These are phyloP conservation scores for Golubevia sp. DNA, from an alignment of 1,284 basidiomycete species.

Conservation along the genomic window DNA sequence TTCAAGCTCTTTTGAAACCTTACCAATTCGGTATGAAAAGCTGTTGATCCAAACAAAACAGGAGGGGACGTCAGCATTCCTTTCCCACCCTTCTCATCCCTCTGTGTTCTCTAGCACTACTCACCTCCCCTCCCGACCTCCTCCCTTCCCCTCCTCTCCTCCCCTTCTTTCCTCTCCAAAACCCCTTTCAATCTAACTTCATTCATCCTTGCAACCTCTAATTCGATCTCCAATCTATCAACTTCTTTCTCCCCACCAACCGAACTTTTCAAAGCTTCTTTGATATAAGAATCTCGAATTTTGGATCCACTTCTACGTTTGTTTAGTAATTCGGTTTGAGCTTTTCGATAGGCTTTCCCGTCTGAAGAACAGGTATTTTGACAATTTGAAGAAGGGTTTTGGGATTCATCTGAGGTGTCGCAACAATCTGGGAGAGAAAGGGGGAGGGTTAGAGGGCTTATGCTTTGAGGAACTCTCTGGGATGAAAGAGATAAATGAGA, in stretches of 20 bases:
- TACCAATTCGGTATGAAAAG: conserved; percentile 32
- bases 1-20: conserved; percentile 26
- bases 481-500: no score
- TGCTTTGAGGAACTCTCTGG: no score
- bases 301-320: conserved; percentile 33
- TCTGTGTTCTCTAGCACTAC: conserved; percentile 16
- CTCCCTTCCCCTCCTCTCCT: conserved; percentile 10
- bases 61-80: not conserved
- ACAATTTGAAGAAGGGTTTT: conserved; percentile 26
- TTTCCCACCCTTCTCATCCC: not conserved
- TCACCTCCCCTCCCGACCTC: conserved; percentile 30
- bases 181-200: conserved; percentile 28
- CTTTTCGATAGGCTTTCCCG: conserved; percentile 36
- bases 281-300: conserved; percentile 49
- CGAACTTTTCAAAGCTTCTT: conserved; percentile 25
- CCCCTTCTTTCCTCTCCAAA: conserved; percentile 26
- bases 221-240: conserved; percentile 31
- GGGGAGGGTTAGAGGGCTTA: no score
- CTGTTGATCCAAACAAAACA: not conserved
- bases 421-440: conserved; percentile 40
- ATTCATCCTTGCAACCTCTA: conserved; percentile 28
- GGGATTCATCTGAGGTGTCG: conserved; percentile 50
- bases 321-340: conserved; percentile 28
- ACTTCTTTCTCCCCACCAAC: conserved; percentile 29
- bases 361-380: conserved; percentile 43